phyloP scores from a whole-genome alignment of 768 basidiomycete species.

The Russula abietina region DNA sequence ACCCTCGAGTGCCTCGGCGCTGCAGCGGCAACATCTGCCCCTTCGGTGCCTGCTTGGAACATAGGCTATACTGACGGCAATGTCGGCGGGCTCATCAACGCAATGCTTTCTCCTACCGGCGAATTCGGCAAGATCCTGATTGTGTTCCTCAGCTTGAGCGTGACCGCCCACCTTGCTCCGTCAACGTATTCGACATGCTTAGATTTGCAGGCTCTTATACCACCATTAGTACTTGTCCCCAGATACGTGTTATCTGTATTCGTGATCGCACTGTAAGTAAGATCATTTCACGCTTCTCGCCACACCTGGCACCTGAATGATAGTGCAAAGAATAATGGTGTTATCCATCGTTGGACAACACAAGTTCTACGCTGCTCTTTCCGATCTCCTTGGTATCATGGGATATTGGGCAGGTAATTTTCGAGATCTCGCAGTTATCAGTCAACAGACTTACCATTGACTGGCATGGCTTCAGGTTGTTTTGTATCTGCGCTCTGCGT shows the following conservation, averaged over 20 bases:
- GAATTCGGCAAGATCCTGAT: constrained; percentile 68
- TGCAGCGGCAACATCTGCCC: constrained; percentile 55
- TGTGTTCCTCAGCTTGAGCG: constrained; percentile 67
- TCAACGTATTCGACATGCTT: constrained; percentile 79
- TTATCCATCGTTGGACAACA: constrained; percentile 61
- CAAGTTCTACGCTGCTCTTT: constrained; percentile 57
- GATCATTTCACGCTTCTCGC: not conserved
- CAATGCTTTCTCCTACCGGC: constrained; percentile 54
- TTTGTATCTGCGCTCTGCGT: constrained; percentile 46
- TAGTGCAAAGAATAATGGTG: constrained; percentile 49
- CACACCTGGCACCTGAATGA: not conserved
- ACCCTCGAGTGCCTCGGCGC: constrained; percentile 57
- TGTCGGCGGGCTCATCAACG: constrained; percentile 58
- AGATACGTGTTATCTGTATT: constrained; percentile 65
- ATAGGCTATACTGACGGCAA: constrained; percentile 47
- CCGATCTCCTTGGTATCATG: constrained; percentile 62
- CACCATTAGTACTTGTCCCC: constrained; percentile 51
- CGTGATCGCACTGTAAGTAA: constrained; percentile 57
- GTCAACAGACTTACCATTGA: constrained; percentile 12
- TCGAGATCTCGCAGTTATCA: not conserved
- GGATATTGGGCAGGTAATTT: constrained; percentile 35
- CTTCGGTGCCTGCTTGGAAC: constrained; percentile 50
- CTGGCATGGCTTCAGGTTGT: no score
- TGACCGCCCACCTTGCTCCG: constrained; percentile 73
- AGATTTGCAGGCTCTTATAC: constrained; percentile 64